Base-by-base conservation (phyloP, 2,329 filamentous ascomycete genomes). In the Nakataea oryzae region DNA sequence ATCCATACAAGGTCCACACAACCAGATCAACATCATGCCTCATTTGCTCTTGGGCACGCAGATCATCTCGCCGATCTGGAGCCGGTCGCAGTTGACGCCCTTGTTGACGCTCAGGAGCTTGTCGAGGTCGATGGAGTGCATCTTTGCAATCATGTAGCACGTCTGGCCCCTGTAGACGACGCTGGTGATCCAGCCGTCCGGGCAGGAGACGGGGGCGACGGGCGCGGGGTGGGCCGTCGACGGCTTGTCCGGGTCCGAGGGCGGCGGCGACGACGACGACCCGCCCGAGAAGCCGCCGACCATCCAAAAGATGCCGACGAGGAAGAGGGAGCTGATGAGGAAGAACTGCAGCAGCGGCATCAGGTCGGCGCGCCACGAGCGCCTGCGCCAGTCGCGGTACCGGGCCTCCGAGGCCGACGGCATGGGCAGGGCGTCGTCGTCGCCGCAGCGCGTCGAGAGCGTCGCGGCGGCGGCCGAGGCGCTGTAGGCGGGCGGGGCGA, bases 271-370 rank as follows among this genome's bases (percentile, higher is more conserved):
- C n/a, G 62, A 63, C 28, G 57, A 61, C 26, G 64, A 63, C 12
- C 67, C 68, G 9, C 66, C 56, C 47, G 57, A 61, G 14, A 68
- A 67, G 0, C 73, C 67, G 2, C 69, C 70, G 62, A 82, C 71
- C 69, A 77, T 78, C 77, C 78, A 82, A 63, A 80, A 77, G 56
- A 85, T 66, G 24, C 77, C 69, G 41, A 85, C 67, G 58, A 86
- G 70, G 63, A 78, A 80, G 21, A 84, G 67, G 4, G 81, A 73
- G 61, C 83, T 74, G 47, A 86, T 70, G 64, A 85, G 70, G 61
- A 81, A 81, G 71, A 85, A 86, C 68, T 84, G 84, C 67, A 86
- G 74, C 65, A 86, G 73, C n/a, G 80, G 80, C 73, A 76, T 77
- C 72, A 81, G 73, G 63, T 81, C 78, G 41, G 77, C 75, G 32